Conservation (phyloP, 805 yeast species). For the Candida lessepsii region DNA sequence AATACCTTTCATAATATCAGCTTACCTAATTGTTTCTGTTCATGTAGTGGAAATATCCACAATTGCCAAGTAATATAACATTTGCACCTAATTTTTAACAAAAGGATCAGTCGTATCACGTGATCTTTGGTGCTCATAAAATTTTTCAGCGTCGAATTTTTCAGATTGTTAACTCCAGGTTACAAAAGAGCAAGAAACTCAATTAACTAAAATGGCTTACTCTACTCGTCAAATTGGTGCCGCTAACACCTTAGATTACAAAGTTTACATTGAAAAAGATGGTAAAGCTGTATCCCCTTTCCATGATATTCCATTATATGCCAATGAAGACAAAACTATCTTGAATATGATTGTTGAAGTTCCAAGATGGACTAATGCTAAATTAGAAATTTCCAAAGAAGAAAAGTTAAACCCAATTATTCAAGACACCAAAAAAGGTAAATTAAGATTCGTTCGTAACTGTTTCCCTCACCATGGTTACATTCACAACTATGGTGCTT, state of each 20-base stretch:
- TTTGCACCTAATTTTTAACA: background rate
- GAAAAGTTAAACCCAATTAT: slow-evolving; percentile 84
- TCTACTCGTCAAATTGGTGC: slow-evolving; percentile 93
- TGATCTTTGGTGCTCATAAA: slow-evolving; percentile 4
- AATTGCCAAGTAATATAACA: too few relatives aligned
- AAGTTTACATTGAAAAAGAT: slow-evolving; percentile 85
- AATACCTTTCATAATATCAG: too few relatives aligned
- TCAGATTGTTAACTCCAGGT: background rate
- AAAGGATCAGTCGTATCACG: slow-evolving; percentile 1
- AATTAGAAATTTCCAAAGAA: slow-evolving; percentile 90
- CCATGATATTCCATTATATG: slow-evolving; percentile 77
- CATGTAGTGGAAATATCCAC: too few relatives aligned
- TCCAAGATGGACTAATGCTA: slow-evolving; percentile 98
- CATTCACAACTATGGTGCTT: slow-evolving; percentile 97
- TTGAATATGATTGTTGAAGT: slow-evolving; percentile 86
- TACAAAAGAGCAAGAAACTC: background rate
- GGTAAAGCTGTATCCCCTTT: slow-evolving; percentile 94
- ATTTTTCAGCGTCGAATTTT: slow-evolving; percentile 7
- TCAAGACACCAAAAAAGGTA: slow-evolving; percentile 97
- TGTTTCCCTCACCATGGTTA: slow-evolving; percentile 99
- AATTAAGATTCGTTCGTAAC: slow-evolving; percentile 93
- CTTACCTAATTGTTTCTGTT: too few relatives aligned
- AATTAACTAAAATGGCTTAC: slow-evolving; percentile 56
- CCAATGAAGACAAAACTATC: slow-evolving; percentile 87
- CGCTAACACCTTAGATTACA: slow-evolving; percentile 91